A percentile compares a stretch with the other conserved stretches of the same genome.
phyloP scores from a whole-genome alignment of 495 filamentous ascomycete species.

The Pyronema omphalodes region DNA sequence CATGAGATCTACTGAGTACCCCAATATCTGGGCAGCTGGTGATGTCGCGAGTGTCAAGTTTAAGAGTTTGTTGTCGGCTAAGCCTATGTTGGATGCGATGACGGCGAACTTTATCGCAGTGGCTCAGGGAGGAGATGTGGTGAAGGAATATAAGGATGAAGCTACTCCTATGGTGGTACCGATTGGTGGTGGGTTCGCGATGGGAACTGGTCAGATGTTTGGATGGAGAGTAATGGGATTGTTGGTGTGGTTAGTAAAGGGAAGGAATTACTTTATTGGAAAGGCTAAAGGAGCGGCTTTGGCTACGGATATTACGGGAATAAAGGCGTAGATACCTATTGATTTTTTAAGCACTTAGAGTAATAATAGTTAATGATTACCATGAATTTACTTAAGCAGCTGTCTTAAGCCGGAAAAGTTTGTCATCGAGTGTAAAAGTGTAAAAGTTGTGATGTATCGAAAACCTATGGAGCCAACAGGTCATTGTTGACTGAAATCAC shows the following conservation, averaged over 20 bases:
- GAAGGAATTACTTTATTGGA: slow-evolving; percentile 32
- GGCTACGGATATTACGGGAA: slow-evolving; percentile 4
- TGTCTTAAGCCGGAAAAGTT: neutral
- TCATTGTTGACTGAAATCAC: neutral
- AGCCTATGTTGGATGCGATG: slow-evolving; percentile 4
- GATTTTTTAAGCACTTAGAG: neutral
- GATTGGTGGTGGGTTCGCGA: slow-evolving; percentile 30
- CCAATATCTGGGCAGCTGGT: slow-evolving; percentile 36
- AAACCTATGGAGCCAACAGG: too few species aligned
- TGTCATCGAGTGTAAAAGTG: neutral
- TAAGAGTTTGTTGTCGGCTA: neutral
- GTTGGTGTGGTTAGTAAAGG: slow-evolving; percentile 37
- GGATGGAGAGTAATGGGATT: slow-evolving; percentile 35
- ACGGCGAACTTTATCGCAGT: slow-evolving; percentile 8
- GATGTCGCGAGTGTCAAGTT: slow-evolving; percentile 27
- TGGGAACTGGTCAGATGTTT: slow-evolving; percentile 34
- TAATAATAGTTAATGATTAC: neutral
- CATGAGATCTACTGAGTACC: slow-evolving; percentile 30
- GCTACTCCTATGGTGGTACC: slow-evolving; percentile 29
- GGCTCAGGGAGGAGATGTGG: slow-evolving; percentile 22
- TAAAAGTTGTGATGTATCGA: too few species aligned
- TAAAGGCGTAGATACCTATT: slow-evolving; percentile 9
- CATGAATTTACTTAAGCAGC: neutral
- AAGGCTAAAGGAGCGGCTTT: slow-evolving; percentile 8
- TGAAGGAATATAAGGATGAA: slow-evolving; percentile 29